Evolutionary conservation across 2,329 filamentous ascomycete species (phyloP), one percentile per base, ranked within the genome.

Genomic region (Botryotinia convoluta): DNA sequence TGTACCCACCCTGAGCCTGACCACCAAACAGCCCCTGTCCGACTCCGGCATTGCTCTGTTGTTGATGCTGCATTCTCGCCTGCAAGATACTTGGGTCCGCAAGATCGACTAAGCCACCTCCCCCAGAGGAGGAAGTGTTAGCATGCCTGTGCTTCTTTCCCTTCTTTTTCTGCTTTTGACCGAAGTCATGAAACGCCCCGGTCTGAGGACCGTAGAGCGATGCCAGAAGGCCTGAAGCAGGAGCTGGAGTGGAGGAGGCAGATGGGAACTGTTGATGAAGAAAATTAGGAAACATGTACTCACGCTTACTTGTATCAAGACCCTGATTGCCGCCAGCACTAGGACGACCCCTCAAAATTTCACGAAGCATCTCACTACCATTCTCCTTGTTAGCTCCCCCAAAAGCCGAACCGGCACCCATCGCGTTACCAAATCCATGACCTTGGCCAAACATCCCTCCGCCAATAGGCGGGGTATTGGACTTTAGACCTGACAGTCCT

Each of bases 81-180:
- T 97, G 95, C 89, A 98, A 91, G 89, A 98, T 98, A 89, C 94
- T 97, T 89, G 95, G 95, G 94, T 98, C 95, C 89, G 93, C 94
- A 95, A 97, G 94, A 97, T 98, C 95, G 88, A 97, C 95, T 95
- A 98, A 91, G 88, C 93, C 95, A 93, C 94, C 93, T 90, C 94
- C 95, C 88, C 93, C 93, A 91, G 94, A 97, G 91, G 95, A 98
- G 93, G 95, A 97, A 95, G 95, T 98, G 94, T 98, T 97, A 96
- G 94, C 95, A 92, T 98, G 95, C 91, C 95, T 97, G 89, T 98
- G 95, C 94, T 98, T 98, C 91, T 97, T 98, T 88, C 94, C 94
- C 94, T 97, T 97, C 91, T 97, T 98, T 92, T 97, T 97, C 90
- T 97, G 94, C 91, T 97, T 97, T 87, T 93, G 92, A 86, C 92